Conservation (phyloP, 345 rosid species). For the Viola odorata region DNA sequence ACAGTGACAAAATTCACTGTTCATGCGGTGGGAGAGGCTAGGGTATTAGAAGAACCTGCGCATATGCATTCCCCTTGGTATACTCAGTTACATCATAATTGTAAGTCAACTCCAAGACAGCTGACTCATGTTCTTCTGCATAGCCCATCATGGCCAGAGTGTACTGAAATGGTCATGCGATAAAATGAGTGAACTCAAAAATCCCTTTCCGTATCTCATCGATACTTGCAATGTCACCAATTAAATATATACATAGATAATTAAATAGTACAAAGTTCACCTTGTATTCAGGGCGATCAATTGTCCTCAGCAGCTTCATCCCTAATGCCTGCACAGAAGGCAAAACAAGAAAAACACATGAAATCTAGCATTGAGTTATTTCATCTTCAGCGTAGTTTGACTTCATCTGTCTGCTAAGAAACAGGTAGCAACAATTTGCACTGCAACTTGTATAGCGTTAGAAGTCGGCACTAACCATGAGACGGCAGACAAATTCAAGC, state of each 20-base stretch:
- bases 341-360: not conserved
- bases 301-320: conserved; percentile 65
- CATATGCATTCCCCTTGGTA: conserved; percentile 90
- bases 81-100: conserved; percentile 86
- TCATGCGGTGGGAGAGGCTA: not conserved
- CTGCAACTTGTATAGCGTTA: too few species aligned
- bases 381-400: not conserved
- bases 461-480: too few species aligned
- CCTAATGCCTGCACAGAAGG: conserved; percentile 63
- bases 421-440: too few species aligned
- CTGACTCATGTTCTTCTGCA: conserved; percentile 73
- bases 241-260: not conserved
- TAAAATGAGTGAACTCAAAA: not conserved
- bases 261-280: conserved; percentile 24
- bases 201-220: not conserved
- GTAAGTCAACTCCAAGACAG: conserved; percentile 76
- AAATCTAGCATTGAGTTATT: not conserved
- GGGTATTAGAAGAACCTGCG: conserved; percentile 45
- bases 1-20: not conserved
- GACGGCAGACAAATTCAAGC: too few species aligned
- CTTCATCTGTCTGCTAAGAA: too few species aligned
- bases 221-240: too few species aligned
- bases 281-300: conserved; percentile 77
- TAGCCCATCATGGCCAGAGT: conserved; percentile 84
- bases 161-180: conserved; percentile 40